A percentile compares a stretch with the other conserved stretches of the same genome.
Evolutionary conservation across 2,329 filamentous ascomycete species (phyloP).

Genomic region (Cryphonectria radicalis): DNA sequence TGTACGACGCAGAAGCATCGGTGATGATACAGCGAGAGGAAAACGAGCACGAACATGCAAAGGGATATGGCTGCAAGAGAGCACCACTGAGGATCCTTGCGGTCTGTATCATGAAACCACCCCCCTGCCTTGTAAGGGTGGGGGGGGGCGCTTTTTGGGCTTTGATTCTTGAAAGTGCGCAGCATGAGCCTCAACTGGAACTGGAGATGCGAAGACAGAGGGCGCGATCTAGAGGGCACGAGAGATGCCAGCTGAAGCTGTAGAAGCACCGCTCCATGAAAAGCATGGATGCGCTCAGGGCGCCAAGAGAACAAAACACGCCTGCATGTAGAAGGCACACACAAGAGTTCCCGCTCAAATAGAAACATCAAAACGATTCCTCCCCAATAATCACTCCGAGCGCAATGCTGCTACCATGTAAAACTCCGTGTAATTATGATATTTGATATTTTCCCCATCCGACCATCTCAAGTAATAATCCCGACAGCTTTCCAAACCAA

Average conservation of each 20-base stretch:
- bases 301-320: neutral
- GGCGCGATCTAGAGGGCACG: neutral
- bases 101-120: neutral
- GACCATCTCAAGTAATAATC: neutral
- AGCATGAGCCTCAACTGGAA: neutral
- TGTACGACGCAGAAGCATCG: neutral
- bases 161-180: neutral
- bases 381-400: neutral
- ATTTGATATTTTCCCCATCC: neutral
- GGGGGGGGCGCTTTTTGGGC: no score
- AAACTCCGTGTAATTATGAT: neutral
- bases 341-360: neutral
- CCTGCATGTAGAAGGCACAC: neutral
- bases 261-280: neutral
- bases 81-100: neutral
- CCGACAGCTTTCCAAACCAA: neutral
- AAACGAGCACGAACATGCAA: neutral
- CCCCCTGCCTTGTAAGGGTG: no score
- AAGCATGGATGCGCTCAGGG: neutral
- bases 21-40: neutral
- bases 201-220: neutral
- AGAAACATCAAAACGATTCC: no score
- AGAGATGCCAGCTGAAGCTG: neutral
- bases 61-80: neutral
- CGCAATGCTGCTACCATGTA: neutral